These are phyloP conservation scores for Crithidia mellificae DNA, from an alignment of 208 protist genomes.

Conservation along the genomic window DNA sequence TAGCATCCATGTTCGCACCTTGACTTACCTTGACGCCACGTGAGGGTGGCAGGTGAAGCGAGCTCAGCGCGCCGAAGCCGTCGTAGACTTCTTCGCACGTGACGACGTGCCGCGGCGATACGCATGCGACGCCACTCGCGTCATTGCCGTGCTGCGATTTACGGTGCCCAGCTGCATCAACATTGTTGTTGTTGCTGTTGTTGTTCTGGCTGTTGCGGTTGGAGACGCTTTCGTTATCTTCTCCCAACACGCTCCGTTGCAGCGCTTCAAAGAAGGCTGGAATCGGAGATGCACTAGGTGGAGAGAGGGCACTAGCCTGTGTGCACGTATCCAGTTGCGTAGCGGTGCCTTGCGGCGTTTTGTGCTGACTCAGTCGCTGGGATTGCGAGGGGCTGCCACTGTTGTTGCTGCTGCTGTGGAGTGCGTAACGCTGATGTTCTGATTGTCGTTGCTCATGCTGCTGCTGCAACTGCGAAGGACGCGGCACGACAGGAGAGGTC, in stretches of 20 bases:
- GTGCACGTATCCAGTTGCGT: conserved; percentile 20
- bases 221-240: too few relatives aligned
- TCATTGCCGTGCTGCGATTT: background rate
- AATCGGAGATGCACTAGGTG: conserved; percentile 10
- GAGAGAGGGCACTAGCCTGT: background rate
- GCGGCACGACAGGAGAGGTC: too few relatives aligned
- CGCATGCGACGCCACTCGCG: background rate
- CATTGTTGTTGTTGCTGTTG: too few relatives aligned
- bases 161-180: too few relatives aligned
- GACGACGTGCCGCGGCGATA: background rate
- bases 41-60: conserved; percentile 5
- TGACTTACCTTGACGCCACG: background rate
- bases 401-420: too few relatives aligned
- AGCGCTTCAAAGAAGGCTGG: conserved; percentile 26
- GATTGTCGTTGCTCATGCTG: too few relatives aligned
- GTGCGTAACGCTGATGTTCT: too few relatives aligned
- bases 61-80: conserved; percentile 8
- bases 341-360: too few relatives aligned
- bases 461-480: background rate
- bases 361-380: too few relatives aligned
- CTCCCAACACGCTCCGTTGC: conserved; percentile 10
- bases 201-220: too few relatives aligned
- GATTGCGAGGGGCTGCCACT: too few relatives aligned
- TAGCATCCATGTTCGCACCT: too few relatives aligned
- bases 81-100: conserved; percentile 17